These are phyloP conservation scores for Coemansia sp. DNA, from an alignment of 192 early-diverging fungal species.

Conservation along the genomic window DNA sequence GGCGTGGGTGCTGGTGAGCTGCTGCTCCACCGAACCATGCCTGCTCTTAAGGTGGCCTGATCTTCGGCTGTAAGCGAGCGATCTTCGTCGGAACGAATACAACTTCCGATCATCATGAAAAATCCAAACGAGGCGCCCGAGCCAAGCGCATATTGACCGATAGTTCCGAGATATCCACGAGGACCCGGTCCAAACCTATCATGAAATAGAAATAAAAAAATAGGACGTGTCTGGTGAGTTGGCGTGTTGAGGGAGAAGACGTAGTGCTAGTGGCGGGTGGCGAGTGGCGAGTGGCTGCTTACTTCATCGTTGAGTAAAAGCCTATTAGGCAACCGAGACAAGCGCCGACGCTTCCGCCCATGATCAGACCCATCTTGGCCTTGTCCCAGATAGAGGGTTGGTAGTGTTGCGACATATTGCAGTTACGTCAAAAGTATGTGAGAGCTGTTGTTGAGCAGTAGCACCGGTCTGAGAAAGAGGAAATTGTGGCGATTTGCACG, in stretches of 20 bases:
- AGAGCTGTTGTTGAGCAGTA: background rate
- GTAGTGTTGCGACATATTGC: constrained; percentile 41
- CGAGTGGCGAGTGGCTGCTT: constrained; percentile 4
- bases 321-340: constrained; percentile 58
- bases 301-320: constrained; percentile 59
- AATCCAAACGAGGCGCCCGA: constrained; percentile 82
- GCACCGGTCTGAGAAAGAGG: background rate
- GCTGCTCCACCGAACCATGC: constrained; percentile 43
- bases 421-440: background rate
- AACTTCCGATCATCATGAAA: constrained; percentile 73
- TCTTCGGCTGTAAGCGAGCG: constrained; percentile 31
- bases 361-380: constrained; percentile 59
- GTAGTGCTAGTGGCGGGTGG: background rate
- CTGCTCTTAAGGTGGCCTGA: constrained; percentile 23
- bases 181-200: constrained; percentile 70
- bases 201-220: background rate
- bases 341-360: constrained; percentile 57
- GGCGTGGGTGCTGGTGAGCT: constrained; percentile 28
- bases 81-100: constrained; percentile 53
- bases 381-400: constrained; percentile 57
- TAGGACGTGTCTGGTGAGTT: background rate
- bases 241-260: background rate
- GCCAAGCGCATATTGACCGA: constrained; percentile 73
- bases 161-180: constrained; percentile 67
- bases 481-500: background rate